phyloP scores from a whole-genome alignment of 2,329 filamentous ascomycete species.

The Salinomyces thailandicus region DNA sequence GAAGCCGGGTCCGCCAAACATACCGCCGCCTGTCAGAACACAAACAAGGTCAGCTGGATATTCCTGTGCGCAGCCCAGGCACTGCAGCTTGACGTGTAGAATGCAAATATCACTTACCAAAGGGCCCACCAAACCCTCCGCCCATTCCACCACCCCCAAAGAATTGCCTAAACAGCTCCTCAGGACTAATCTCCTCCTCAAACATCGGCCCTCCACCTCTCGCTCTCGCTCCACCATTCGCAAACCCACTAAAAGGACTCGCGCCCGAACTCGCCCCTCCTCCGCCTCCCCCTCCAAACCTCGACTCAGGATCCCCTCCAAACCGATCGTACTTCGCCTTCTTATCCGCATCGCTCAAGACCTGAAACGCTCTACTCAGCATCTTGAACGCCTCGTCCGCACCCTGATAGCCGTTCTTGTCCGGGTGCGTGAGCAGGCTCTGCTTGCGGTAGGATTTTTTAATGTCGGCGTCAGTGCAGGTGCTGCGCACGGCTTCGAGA shows the following conservation, averaged over 20 bases:
- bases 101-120: constrained; percentile 13
- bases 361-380: constrained; percentile 86
- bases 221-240: constrained; percentile 32
- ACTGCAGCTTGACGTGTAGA: neutral
- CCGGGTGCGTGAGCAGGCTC: constrained; percentile 87
- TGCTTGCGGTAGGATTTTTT: constrained; percentile 97
- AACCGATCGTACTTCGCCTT: constrained; percentile 77
- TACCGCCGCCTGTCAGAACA: constrained; percentile 31
- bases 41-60: too few relatives aligned
- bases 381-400: constrained; percentile 98
- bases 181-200: constrained; percentile 86
- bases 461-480: constrained; percentile 70
- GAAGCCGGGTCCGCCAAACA: constrained; percentile 69
- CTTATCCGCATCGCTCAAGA: constrained; percentile 90
- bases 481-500: constrained; percentile 52
- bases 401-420: constrained; percentile 94
- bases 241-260: constrained; percentile 56
- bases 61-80: too few relatives aligned
- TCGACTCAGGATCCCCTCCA: constrained; percentile 83
- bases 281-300: constrained; percentile 51
- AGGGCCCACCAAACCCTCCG: constrained; percentile 50
- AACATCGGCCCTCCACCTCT: constrained; percentile 52
- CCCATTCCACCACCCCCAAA: constrained; percentile 67
- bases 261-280: constrained; percentile 35
- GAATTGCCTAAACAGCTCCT: constrained; percentile 95